Evolutionary conservation across 2,329 filamentous ascomycete species (phyloP).

Genomic region (Ophiostoma pallidulum): DNA sequence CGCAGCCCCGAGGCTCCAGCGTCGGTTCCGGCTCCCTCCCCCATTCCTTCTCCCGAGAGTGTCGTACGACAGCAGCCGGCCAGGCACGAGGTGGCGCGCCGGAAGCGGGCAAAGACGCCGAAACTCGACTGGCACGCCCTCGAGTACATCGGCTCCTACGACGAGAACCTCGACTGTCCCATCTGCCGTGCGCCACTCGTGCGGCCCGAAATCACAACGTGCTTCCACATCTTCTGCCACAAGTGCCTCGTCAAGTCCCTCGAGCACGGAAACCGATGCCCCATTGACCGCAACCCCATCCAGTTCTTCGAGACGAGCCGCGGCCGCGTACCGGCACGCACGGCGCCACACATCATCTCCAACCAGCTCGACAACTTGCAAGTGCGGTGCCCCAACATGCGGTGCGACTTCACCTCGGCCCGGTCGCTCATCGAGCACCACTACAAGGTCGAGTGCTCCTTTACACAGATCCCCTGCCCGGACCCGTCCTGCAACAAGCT

Average conservation of each 20-base stretch:
- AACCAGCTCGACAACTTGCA: conserved; percentile 52
- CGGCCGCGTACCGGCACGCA: conserved; percentile 10
- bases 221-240: conserved; percentile 57
- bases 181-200: conserved; percentile 51
- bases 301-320: conserved; percentile 23
- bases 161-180: conserved; percentile 28
- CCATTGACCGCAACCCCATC: conserved; percentile 46
- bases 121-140: conserved; percentile 25
- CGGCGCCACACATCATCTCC: conserved; percentile 38
- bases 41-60: too few relatives aligned
- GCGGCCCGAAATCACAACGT: conserved; percentile 49
- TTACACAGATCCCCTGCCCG: conserved; percentile 47
- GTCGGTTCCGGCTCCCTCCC: too few relatives aligned
- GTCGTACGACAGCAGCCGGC: neutral
- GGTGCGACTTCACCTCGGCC: conserved; percentile 41
- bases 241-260: conserved; percentile 42
- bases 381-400: conserved; percentile 50
- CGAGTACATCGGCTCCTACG: conserved; percentile 25
- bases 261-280: conserved; percentile 38
- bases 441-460: conserved; percentile 46
- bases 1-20: too few relatives aligned
- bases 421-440: conserved; percentile 48
- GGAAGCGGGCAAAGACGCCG: conserved; percentile 4
- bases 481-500: conserved; percentile 41
- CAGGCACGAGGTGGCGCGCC: neutral